Evolutionary conservation across 2,329 filamentous ascomycete species (phyloP).

Genomic region (Aspergillus ochraceus): DNA sequence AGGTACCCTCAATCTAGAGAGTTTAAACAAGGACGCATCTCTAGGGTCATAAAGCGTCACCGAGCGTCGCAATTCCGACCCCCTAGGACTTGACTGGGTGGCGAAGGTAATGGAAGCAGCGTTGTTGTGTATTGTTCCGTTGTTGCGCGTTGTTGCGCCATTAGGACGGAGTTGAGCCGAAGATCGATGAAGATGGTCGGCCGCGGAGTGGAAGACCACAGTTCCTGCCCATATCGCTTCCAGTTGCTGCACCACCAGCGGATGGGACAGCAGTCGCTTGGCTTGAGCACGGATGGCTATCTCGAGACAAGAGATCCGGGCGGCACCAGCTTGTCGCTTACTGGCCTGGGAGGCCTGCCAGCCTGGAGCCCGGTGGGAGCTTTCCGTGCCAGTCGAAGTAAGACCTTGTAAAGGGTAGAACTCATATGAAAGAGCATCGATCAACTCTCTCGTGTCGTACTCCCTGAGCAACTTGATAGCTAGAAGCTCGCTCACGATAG

Average conservation of each 20-base stretch:
- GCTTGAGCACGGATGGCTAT: constrained; percentile 90
- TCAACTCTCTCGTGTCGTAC: constrained; percentile 83
- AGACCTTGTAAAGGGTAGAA: constrained; percentile 86
- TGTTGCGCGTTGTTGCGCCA: constrained; percentile 27
- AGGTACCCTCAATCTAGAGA: constrained; percentile 85
- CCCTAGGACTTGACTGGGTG: constrained; percentile 19
- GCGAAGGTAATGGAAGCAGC: constrained; percentile 13
- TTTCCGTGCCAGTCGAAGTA: constrained; percentile 46
- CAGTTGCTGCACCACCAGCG: constrained; percentile 88
- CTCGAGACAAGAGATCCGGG: constrained; percentile 85
- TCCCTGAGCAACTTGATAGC: constrained; percentile 89
- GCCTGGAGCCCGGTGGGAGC: constrained; percentile 33
- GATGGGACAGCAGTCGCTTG: constrained; percentile 89
- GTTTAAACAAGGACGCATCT: constrained; percentile 86
- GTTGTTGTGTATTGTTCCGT: constrained; percentile 28
- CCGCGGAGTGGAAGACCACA: constrained; percentile 88
- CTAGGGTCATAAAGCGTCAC: constrained; percentile 87
- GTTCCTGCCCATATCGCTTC: constrained; percentile 96
- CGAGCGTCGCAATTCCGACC: constrained; percentile 57
- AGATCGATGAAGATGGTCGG: constrained; percentile 76
- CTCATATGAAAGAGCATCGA: constrained; percentile 92
- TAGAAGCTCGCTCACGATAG: constrained; percentile 85
- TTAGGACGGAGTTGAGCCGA: constrained; percentile 39
- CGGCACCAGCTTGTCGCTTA: constrained; percentile 58
- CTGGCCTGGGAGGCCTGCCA: constrained; percentile 38